Percentiles rank a stretch among this genome's conserved stretches.
phyloP scores from a whole-genome alignment of 2,329 filamentous ascomycete genomes.

The Colletotrichum noveboracense region DNA sequence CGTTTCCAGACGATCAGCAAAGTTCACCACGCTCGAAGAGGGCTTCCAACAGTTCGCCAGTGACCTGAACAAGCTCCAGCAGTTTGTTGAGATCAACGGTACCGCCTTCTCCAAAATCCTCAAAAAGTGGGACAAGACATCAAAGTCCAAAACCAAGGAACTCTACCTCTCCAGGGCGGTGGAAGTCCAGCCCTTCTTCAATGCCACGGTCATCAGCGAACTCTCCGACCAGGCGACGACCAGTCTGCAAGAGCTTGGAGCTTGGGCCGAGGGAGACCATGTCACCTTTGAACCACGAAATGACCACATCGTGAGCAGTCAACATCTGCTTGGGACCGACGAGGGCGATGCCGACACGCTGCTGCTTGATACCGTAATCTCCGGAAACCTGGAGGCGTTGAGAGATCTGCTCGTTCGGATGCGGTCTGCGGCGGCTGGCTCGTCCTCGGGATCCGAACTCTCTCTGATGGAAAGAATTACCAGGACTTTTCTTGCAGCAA shows the following conservation, averaged over 20 bases:
- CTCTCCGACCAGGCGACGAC: constrained; percentile 96
- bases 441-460: constrained; percentile 57
- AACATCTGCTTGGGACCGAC: constrained; percentile 74
- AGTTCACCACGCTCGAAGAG: constrained; percentile 94
- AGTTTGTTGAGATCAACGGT: constrained; percentile 98
- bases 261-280: constrained; percentile 96
- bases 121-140: constrained; percentile 99
- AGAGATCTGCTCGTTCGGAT: constrained; percentile 83
- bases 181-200: constrained; percentile 98
- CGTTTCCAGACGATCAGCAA: constrained; percentile 85
- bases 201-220: constrained; percentile 94
- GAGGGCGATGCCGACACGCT: constrained; percentile 90
- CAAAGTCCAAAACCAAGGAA: constrained; percentile 98
- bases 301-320: constrained; percentile 70
- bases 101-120: constrained; percentile 98
- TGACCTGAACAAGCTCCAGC: constrained; percentile 95
- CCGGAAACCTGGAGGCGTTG: constrained; percentile 78
- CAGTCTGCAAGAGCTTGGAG: constrained; percentile 91
- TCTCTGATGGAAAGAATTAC: constrained; percentile 78
- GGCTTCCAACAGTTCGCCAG: constrained; percentile 97
- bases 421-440: constrained; percentile 51
- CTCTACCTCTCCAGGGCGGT: constrained; percentile 94
- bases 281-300: constrained; percentile 74
- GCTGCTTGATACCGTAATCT: constrained; percentile 84
- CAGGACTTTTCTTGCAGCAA: constrained; percentile 86